Base-by-base conservation (phyloP, 2,329 filamentous ascomycete species). In the Daldinia eschscholtzii region DNA sequence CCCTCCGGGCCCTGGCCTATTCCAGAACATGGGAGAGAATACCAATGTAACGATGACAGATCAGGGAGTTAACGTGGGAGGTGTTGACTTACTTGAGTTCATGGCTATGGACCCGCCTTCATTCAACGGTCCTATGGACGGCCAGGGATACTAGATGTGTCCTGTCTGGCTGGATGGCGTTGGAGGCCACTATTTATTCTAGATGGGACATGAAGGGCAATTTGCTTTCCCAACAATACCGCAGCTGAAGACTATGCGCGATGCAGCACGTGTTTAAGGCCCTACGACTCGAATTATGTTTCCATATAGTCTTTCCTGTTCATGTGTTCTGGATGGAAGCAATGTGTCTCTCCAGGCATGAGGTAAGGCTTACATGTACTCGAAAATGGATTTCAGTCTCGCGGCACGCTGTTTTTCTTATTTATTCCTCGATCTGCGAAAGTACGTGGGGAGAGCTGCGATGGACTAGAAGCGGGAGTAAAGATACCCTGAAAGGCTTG, bases 51-150 rank as follows among this genome's bases (percentile, higher is more conserved):
- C 88, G 48, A 90, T 91, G 87, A 91, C 88, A 2, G 87, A 89
- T 7, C 89, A 91, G 72, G 89, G 89, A 30, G 86, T 91, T 57
- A 90, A 90, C 72, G 87, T 91, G 2, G 89, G 88, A 9, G 89
- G 89, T 0, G 82, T 91, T 35, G 89, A 92, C 75, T 76, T 92
- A 72, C 83, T 92, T 13, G 89, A 92, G 75, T 91, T 89, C 70
- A 90, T 91, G 88, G 86, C 87, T 6, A 88, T 90, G 85, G 88
- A 79, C 55, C 79, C 83, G 15, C 74, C 74, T 15, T 67, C 67
- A 28, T 77, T 74, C 64, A 71, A 62, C 59, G 65, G 63, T 59
- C 52, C 60, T 10, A 71, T 76, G 57, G 74, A 77, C 55, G 67
- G 72, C 28, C 55, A 67, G 6, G 71, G 70, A 39, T 76, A 73